phyloP scores from a whole-genome alignment of 495 filamentous ascomycete genomes.

The Aspergillus indologenus region DNA sequence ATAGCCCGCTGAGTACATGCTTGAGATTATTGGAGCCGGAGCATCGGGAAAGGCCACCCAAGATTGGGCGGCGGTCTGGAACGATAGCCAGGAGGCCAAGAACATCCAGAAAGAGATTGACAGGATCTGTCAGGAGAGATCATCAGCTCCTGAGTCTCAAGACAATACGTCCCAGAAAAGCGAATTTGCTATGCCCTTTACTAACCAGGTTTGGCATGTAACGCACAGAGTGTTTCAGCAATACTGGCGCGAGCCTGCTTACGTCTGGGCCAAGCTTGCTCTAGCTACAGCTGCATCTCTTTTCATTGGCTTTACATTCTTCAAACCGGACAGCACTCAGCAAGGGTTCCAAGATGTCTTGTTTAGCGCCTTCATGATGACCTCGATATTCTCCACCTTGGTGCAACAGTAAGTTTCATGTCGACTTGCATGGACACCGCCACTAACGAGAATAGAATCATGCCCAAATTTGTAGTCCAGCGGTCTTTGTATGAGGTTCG shows the following conservation, averaged over 20 bases:
- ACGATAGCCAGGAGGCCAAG: constrained; percentile 62
- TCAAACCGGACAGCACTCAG: constrained; percentile 61
- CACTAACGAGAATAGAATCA: constrained; percentile 47
- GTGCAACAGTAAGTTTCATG: constrained; percentile 43
- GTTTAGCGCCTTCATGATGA: constrained; percentile 80
- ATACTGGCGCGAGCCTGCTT: constrained; percentile 58
- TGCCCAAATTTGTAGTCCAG: constrained; percentile 66
- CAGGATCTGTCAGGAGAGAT: constrained; percentile 54
- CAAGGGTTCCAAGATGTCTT: constrained; percentile 84
- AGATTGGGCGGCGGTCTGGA: constrained; percentile 79
- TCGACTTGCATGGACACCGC: background rate
- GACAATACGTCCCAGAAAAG: constrained; percentile 19
- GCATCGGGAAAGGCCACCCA: constrained; percentile 65
- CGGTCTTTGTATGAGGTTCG: constrained; percentile 67
- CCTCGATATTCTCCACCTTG: constrained; percentile 71
- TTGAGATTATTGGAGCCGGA: constrained; percentile 67
- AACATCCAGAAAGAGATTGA: constrained; percentile 64
- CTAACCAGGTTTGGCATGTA: constrained; percentile 47
- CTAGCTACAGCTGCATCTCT: constrained; percentile 53
- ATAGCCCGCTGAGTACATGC: constrained; percentile 84
- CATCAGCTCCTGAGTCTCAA: constrained; percentile 20
- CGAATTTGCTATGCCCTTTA: constrained; percentile 55
- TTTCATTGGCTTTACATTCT: constrained; percentile 90
- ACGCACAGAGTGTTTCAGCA: constrained; percentile 48
- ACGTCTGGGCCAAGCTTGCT: constrained; percentile 52